Evolutionary conservation across 345 rosid genomes (phyloP).

Genomic region (Lepidium aucheri): DNA sequence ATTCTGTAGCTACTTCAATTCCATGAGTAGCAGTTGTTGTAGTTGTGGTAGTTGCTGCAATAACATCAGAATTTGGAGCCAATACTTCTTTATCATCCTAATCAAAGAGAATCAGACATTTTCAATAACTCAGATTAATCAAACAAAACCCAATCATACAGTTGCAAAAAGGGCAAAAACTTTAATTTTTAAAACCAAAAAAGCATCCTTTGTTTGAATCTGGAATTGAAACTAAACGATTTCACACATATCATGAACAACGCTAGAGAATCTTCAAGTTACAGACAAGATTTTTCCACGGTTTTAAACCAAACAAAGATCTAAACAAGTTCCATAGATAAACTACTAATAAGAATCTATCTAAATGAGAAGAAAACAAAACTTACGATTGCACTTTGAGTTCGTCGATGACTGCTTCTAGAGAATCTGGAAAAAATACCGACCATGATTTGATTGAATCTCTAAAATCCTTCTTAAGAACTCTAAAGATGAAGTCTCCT

Average conservation of each 20-base stretch:
- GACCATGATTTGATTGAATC: constrained; percentile 48
- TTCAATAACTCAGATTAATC: background rate
- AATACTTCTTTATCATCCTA: constrained; percentile 65
- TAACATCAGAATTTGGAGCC: constrained; percentile 46
- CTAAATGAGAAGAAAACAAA: background rate
- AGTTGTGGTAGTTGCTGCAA: constrained; percentile 29
- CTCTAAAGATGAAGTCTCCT: background rate
- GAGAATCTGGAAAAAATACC: constrained; percentile 88
- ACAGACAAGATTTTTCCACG: background rate
- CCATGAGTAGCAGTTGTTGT: constrained; percentile 57
- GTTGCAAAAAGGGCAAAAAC: background rate
- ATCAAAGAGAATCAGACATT: background rate
- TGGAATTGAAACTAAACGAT: background rate
- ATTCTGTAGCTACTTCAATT: constrained; percentile 73
- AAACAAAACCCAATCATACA: background rate
- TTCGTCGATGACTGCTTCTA: constrained; percentile 65
- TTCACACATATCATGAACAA: background rate
- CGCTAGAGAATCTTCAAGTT: background rate
- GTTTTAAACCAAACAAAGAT: constrained; percentile 4
- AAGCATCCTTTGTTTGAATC: constrained; percentile 5
- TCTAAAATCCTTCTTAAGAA: background rate
- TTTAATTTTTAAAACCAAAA: background rate
- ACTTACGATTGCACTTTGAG: constrained; percentile 82
- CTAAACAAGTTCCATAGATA: background rate
- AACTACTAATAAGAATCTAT: background rate